phyloP scores from a whole-genome alignment of 2,329 filamentous ascomycete genomes.

The Paramyrothecium sp. region DNA sequence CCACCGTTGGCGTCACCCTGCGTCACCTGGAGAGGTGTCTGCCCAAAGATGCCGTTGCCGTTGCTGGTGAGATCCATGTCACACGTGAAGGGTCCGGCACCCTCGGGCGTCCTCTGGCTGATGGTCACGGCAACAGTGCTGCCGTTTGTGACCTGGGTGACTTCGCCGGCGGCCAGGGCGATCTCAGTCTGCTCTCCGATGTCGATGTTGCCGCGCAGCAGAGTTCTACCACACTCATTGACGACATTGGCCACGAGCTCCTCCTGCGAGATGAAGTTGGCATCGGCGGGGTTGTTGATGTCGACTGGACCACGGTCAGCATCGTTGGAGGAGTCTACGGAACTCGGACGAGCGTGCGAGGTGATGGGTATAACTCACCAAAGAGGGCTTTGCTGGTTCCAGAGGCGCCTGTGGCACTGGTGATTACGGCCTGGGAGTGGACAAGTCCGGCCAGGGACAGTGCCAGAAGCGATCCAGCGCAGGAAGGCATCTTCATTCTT shows the following conservation, averaged over 20 bases:
- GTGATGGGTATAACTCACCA: background rate
- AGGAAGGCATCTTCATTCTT: background rate
- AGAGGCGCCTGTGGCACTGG: background rate
- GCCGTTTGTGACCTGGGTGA: background rate
- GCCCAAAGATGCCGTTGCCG: conserved; percentile 4
- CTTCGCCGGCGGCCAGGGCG: background rate
- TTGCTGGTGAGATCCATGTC: conserved; percentile 1
- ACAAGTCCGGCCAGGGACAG: background rate
- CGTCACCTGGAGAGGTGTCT: background rate
- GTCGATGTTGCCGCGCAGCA: background rate
- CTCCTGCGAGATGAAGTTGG: background rate
- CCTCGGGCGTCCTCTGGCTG: background rate
- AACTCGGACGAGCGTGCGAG: background rate
- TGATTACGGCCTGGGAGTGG: background rate
- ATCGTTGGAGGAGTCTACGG: background rate
- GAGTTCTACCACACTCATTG: conserved; percentile 1
- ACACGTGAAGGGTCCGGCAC: conserved; percentile 1
- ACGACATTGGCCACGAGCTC: conserved; percentile 1
- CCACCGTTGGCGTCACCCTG: background rate
- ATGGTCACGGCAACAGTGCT: background rate
- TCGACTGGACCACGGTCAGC: background rate
- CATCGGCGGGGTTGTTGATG: background rate
- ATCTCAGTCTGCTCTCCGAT: conserved; percentile 2
- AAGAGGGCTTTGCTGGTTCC: background rate
- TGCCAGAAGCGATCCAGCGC: background rate